These are phyloP conservation scores for Russula sp. DNA, from an alignment of 768 basidiomycete species.

Conservation along the genomic window DNA sequence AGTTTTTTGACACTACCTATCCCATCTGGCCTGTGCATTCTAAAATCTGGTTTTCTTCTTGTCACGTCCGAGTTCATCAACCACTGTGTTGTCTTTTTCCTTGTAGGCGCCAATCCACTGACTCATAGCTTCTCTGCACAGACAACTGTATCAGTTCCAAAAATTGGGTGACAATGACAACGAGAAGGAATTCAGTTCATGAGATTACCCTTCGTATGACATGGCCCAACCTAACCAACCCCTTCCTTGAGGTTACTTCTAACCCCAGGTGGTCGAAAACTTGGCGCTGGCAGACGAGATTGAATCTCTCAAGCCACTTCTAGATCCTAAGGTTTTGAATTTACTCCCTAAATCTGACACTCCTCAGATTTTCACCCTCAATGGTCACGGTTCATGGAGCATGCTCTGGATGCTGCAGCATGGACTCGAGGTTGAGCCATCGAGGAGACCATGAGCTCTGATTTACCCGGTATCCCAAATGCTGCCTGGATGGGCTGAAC, in stretches of 20 bases:
- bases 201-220: slow-evolving; percentile 77
- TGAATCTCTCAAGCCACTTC: slow-evolving; percentile 84
- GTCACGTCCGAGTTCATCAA: slow-evolving; percentile 97
- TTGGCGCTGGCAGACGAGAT: slow-evolving; percentile 85
- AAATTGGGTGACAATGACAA: slow-evolving; percentile 96
- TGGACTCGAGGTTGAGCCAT: slow-evolving; percentile 69
- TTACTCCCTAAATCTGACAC: slow-evolving; percentile 87
- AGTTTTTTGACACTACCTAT: slow-evolving; percentile 99
- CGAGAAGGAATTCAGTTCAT: slow-evolving; percentile 87
- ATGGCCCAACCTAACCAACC: slow-evolving; percentile 64
- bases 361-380: slow-evolving; percentile 92
- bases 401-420: slow-evolving; percentile 85
- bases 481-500: slow-evolving; percentile 78
- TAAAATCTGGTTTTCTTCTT: slow-evolving; percentile 97
- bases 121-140: slow-evolving; percentile 32
- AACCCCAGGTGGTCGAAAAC: slow-evolving; percentile 82
- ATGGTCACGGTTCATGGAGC: slow-evolving; percentile 85
- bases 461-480: slow-evolving; percentile 94
- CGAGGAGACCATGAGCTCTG: slow-evolving; percentile 91
- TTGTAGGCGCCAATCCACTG: slow-evolving; percentile 11
- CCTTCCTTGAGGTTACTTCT: slow-evolving; percentile 78
- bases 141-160: slow-evolving; percentile 95
- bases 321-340: slow-evolving; percentile 91
- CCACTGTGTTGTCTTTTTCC: slow-evolving; percentile 55
- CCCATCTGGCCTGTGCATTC: slow-evolving; percentile 88